Evolutionary conservation across 2,329 filamentous ascomycete species (phyloP).

Genomic region (Microcyclospora pomicola): DNA sequence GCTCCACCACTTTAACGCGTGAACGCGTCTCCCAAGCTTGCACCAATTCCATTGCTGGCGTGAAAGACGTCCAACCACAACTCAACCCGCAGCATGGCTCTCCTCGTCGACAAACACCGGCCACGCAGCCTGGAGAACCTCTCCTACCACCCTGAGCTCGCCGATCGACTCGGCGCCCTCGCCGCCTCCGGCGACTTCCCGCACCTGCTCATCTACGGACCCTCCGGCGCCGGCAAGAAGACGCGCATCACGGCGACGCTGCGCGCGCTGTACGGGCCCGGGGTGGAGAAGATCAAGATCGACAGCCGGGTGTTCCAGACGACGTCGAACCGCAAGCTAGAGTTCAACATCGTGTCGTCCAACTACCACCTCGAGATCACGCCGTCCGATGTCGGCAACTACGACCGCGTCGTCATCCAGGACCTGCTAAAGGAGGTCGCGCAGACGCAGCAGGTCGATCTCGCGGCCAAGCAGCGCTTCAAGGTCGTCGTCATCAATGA

Average conservation of each 20-base stretch:
- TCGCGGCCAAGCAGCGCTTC: conserved; percentile 79
- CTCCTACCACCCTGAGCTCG: conserved; percentile 80
- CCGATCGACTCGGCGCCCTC: conserved; percentile 70
- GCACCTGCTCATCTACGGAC: conserved; percentile 91
- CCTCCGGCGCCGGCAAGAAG: conserved; percentile 94
- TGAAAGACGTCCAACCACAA: too few relatives aligned
- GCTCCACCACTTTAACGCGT: too few relatives aligned
- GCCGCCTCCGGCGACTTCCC: conserved; percentile 96
- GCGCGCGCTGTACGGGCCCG: conserved; percentile 86
- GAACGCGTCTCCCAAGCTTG: too few relatives aligned
- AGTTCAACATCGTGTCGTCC: conserved; percentile 97
- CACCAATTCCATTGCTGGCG: too few relatives aligned
- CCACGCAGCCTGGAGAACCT: conserved; percentile 63
- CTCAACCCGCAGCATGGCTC: conserved; percentile 47
- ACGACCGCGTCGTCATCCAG: conserved; percentile 90
- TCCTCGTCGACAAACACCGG: conserved; percentile 51
- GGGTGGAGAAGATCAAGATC: conserved; percentile 99
- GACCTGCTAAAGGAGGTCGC: conserved; percentile 95
- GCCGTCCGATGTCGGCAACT: conserved; percentile 88
- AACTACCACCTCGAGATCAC: conserved; percentile 98
- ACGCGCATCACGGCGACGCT: conserved; percentile 90
- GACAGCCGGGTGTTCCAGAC: conserved; percentile 95
- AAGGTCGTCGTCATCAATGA: conserved; percentile 99
- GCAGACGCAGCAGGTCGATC: conserved; percentile 97
- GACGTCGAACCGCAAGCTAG: conserved; percentile 82